Evolutionary conservation across 2,329 filamentous ascomycete species (phyloP), one percentile per base, ranked within the genome.

Genomic region (Fusarium lateritium): DNA sequence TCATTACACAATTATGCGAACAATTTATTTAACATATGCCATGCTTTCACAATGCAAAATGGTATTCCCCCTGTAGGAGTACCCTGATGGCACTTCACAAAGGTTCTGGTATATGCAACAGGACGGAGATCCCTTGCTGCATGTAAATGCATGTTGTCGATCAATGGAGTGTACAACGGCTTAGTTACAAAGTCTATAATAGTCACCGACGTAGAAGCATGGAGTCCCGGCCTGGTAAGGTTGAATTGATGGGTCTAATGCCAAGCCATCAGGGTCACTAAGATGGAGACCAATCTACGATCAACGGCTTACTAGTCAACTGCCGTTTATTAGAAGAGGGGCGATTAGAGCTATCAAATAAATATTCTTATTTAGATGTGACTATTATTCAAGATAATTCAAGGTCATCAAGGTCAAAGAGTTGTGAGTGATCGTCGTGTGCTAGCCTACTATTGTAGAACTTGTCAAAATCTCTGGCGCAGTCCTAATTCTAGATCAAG

Each of bases 211-310:
- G 13, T 31, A 13, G 28, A 11, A 31, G 28, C 28, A 31, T 31
- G 5, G 10, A 13, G 28, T 10, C 28, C 10, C 28, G 10, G 28
- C 10, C 28, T 31, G 10, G 28, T 10, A 31, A 5, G 17, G 3
- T 45, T 0, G 0, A 26, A 15, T 53, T 3, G 8, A 34, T 33
- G 9, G 50, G 39, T 11, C 21, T 46, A 39, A 40, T 21, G 50
- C 39, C 28, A 53, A 46, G 28, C 50, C 50, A 46, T 53, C 50
- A 53, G 9, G 39, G 50, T 53, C 21, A 22, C 14, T 36, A 36
- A 7, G 34, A 26, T 45, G 39, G 26, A 45, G 50, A 46, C 34
- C 50, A 53, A 13, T 31, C 19, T 26, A 17, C 15, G 15, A 33
- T 53, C 9, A 3, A 2, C 26, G 22, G 7, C n/a, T 2, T 24